A percentile compares a stretch with the other conserved stretches of the same genome.
These are phyloP conservation scores for Aspergillus ibericus DNA, from an alignment of 2,329 filamentous ascomycete genomes.

Conservation along the genomic window DNA sequence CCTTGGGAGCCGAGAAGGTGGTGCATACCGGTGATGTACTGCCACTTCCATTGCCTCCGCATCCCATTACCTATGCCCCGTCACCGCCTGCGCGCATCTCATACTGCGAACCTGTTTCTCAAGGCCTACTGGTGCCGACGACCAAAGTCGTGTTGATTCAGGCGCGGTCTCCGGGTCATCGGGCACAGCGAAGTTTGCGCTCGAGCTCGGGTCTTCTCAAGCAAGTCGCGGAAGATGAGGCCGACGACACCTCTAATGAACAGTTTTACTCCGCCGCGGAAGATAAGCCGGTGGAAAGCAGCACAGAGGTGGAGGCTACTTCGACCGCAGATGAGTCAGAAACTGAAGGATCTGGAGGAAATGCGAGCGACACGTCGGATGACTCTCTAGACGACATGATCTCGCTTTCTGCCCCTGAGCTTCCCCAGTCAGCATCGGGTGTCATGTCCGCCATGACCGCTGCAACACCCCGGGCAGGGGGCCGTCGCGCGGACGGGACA, in stretches of 20 bases:
- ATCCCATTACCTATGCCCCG: slow-evolving; percentile 82
- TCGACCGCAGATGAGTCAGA: slow-evolving; percentile 63
- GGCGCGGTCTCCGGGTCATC: slow-evolving; percentile 48
- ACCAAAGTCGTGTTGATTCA: slow-evolving; percentile 79
- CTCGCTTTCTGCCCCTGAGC: slow-evolving; percentile 74
- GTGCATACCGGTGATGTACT: slow-evolving; percentile 83
- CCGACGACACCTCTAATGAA: slow-evolving; percentile 83
- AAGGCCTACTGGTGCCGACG: slow-evolving; percentile 72
- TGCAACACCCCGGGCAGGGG: slow-evolving; percentile 75
- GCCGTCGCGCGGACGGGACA: slow-evolving; percentile 70
- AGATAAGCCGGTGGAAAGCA: slow-evolving; percentile 56
- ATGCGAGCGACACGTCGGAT: slow-evolving; percentile 78
- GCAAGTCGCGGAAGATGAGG: slow-evolving; percentile 59
- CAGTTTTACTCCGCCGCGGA: slow-evolving; percentile 92
- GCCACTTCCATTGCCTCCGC: slow-evolving; percentile 71
- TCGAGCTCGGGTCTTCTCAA: slow-evolving; percentile 57
- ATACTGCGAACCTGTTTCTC: slow-evolving; percentile 91
- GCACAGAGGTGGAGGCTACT: slow-evolving; percentile 54
- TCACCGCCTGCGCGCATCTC: slow-evolving; percentile 83
- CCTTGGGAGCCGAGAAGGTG: slow-evolving; percentile 69
- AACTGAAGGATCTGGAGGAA: slow-evolving; percentile 49
- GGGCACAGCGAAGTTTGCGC: slow-evolving; percentile 45
- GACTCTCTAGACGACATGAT: slow-evolving; percentile 94
- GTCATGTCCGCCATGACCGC: slow-evolving; percentile 76
- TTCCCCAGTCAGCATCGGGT: slow-evolving; percentile 76